Conservation (phyloP, 1,284 basidiomycete genomes). For the Sanghuangporus weigelae region DNA sequence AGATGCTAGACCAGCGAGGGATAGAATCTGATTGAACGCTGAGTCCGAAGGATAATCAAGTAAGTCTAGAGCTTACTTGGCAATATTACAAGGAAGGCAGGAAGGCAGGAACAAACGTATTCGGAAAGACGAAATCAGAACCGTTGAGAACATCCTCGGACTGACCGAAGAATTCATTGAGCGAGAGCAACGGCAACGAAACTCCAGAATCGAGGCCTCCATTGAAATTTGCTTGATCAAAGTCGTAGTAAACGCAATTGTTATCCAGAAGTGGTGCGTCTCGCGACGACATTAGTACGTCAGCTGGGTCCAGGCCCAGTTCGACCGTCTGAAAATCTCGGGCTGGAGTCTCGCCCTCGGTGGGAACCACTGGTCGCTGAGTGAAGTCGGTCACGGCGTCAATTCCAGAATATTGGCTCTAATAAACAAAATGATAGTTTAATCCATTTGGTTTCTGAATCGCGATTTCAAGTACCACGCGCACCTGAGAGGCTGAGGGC, state of each 20-base stretch:
- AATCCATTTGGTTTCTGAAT: neutral
- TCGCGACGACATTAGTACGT: neutral
- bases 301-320: neutral
- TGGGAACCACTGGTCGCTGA: neutral
- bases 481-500: neutral
- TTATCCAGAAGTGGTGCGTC: neutral
- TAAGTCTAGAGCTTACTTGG: neutral
- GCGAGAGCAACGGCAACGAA: neutral
- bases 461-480: neutral
- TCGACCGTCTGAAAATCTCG: neutral
- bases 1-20: too few relatives aligned
- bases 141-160: neutral
- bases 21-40: neutral
- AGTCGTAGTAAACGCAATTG: neutral
- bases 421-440: neutral
- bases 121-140: neutral
- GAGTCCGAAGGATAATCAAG: neutral
- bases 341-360: neutral
- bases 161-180: neutral
- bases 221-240: neutral
- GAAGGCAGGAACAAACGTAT: neutral
- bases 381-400: neutral
- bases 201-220: neutral
- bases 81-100: neutral
- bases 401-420: neutral